Percentiles rank a stretch among this genome's conserved stretches.
phyloP scores from a whole-genome alignment of 1,139 yeast genomes.

The Candida sp. region DNA sequence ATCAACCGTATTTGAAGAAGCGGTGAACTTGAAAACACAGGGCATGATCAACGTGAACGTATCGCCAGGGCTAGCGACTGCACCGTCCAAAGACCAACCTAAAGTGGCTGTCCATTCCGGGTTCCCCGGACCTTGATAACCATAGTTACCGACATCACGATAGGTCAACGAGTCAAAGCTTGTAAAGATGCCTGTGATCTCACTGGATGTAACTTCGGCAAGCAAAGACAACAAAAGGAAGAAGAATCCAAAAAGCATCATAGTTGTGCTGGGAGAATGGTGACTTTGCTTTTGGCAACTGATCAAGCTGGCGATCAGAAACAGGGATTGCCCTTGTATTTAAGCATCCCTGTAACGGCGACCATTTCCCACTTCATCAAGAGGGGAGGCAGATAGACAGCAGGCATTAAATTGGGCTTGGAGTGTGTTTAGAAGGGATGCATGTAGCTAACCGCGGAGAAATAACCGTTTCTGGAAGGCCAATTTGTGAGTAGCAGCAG shows the following conservation, averaged over 20 bases:
- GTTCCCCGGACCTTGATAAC: conserved; percentile 13
- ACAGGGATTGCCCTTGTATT: too few species aligned
- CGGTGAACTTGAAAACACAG: conserved; percentile 26
- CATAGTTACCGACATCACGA: conserved; percentile 5
- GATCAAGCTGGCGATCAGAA: too few species aligned
- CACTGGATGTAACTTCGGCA: conserved; percentile 2
- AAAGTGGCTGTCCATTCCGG: conserved; percentile 29
- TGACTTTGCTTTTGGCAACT: not conserved
- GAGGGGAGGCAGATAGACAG: too few species aligned
- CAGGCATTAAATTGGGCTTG: too few species aligned
- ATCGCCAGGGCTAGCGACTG: conserved; percentile 23
- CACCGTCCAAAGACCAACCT: conserved; percentile 25
- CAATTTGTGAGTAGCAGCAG: too few species aligned
- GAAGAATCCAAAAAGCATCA: not conserved
- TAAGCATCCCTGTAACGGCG: too few species aligned
- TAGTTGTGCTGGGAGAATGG: not conserved
- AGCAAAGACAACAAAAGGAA: not conserved
- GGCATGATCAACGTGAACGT: conserved; percentile 29
- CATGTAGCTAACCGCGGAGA: too few species aligned
- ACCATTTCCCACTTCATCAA: too few species aligned
- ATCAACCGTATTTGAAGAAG: conserved; percentile 13
- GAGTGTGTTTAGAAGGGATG: too few species aligned
- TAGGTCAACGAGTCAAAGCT: conserved; percentile 6
- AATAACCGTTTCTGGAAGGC: too few species aligned
- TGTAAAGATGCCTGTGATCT: conserved; percentile 7